Evolutionary conservation across 2,329 filamentous ascomycete species (phyloP).

Genomic region (Fusarium humuli): DNA sequence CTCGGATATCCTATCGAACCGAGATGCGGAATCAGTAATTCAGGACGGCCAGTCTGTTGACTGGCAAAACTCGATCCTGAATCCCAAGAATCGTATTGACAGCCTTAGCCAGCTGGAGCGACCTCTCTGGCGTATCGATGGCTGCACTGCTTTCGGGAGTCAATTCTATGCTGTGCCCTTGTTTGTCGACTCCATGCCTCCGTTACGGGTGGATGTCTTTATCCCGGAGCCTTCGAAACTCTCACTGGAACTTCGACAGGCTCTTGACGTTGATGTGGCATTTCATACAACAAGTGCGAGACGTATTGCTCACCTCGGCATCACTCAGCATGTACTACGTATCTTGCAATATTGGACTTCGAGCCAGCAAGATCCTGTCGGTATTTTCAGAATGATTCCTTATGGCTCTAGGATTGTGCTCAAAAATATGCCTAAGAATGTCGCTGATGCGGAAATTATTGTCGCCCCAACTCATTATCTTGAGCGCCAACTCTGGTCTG

Average conservation of each 20-base stretch:
- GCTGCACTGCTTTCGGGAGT: conserved; percentile 66
- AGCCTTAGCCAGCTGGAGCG: conserved; percentile 59
- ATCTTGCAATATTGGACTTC: conserved; percentile 65
- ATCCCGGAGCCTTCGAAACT: conserved; percentile 63
- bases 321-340: conserved; percentile 65
- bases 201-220: conserved; percentile 69
- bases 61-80: conserved; percentile 65
- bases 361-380: conserved; percentile 44
- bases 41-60: conserved; percentile 10
- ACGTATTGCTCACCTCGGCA: conserved; percentile 61
- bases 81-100: conserved; percentile 71
- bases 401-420: conserved; percentile 70
- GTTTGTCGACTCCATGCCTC: conserved; percentile 59
- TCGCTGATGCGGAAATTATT: conserved; percentile 59
- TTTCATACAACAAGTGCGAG: conserved; percentile 66
- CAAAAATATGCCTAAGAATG: conserved; percentile 60
- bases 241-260: conserved; percentile 55
- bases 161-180: conserved; percentile 68
- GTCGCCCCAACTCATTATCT: conserved; percentile 64
- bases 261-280: conserved; percentile 61
- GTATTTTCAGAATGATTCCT: conserved; percentile 60
- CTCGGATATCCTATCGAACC: conserved; percentile 29
- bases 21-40: background rate
- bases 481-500: conserved; percentile 63
- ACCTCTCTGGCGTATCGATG: conserved; percentile 69